Percentiles rank a stretch among this genome's conserved stretches.
These are phyloP conservation scores for Penicillium occitanis DNA, from an alignment of 2,329 filamentous ascomycete species.

Conservation along the genomic window DNA sequence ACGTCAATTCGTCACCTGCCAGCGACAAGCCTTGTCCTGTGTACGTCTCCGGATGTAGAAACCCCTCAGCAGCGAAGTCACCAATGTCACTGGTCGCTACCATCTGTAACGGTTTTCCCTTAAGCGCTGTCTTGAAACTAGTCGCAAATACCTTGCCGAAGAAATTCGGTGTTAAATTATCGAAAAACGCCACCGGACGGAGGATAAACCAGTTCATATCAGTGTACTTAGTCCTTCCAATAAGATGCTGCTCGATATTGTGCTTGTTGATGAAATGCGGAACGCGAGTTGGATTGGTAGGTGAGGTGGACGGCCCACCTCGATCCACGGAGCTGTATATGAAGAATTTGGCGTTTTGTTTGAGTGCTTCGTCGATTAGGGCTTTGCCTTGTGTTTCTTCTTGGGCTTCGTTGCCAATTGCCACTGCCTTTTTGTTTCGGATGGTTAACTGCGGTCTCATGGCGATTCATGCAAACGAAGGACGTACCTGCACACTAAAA, in stretches of 20 bases:
- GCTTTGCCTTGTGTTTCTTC: slow-evolving; percentile 59
- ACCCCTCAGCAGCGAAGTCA: slow-evolving; percentile 51
- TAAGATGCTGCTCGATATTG: slow-evolving; percentile 62
- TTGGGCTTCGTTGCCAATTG: slow-evolving; percentile 1
- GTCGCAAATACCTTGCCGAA: slow-evolving; percentile 52
- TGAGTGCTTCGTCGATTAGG: slow-evolving; percentile 59
- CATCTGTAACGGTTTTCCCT: slow-evolving; percentile 47
- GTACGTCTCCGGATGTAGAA: slow-evolving; percentile 48
- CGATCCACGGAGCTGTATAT: slow-evolving; percentile 66
- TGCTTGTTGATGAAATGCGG: slow-evolving; percentile 65
- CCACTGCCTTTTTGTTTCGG: not conserved
- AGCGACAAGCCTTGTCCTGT: slow-evolving; percentile 48
- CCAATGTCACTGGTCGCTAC: slow-evolving; percentile 53
- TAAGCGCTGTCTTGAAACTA: slow-evolving; percentile 40
- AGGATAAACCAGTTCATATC: slow-evolving; percentile 62
- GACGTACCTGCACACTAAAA: slow-evolving; percentile 59
- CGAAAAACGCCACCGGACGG: slow-evolving; percentile 63
- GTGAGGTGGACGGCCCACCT: slow-evolving; percentile 52
- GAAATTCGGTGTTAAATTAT: slow-evolving; percentile 53
- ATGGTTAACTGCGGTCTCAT: not conserved
- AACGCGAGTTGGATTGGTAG: slow-evolving; percentile 55
- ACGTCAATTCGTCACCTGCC: slow-evolving; percentile 55
- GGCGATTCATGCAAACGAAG: not conserved
- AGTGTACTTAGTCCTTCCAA: slow-evolving; percentile 44
- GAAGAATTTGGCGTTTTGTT: slow-evolving; percentile 58